Conservation (phyloP, 208 protist genomes). For the Acanthamoeba polyphaga region DNA sequence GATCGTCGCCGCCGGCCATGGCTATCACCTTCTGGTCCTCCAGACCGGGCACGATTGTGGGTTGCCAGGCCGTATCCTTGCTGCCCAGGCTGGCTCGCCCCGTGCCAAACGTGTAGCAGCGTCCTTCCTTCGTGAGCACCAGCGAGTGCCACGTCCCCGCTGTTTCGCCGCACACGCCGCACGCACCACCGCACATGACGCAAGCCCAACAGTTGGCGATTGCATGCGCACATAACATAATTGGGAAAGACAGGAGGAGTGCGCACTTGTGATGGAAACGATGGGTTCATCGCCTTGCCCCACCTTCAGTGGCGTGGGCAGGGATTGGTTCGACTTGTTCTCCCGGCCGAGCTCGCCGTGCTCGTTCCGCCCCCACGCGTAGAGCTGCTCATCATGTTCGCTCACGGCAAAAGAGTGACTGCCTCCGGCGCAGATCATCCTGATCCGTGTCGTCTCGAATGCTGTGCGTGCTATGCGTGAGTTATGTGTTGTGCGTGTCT, state of each 20-base stretch:
- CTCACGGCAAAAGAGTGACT: background rate
- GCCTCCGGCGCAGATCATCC: background rate
- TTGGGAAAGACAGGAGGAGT: background rate
- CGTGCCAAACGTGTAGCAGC: background rate
- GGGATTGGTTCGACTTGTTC: background rate
- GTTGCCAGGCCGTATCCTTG: background rate
- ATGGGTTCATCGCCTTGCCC: background rate
- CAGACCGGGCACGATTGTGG: background rate
- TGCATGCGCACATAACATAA: background rate
- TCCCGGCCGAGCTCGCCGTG: background rate
- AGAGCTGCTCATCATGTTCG: background rate
- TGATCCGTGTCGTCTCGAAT: background rate
- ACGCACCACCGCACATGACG: background rate
- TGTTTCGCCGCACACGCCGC: background rate
- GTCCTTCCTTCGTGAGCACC: background rate
- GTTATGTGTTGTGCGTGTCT: too few relatives aligned
- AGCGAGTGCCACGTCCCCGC: constrained; percentile 46
- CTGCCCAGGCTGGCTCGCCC: background rate
- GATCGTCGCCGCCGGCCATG: constrained; percentile 27
- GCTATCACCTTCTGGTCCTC: constrained; percentile 25
- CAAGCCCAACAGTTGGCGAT: background rate
- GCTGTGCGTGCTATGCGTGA: background rate
- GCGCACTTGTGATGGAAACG: background rate
- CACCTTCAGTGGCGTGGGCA: background rate
- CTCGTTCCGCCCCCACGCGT: background rate